Evolutionary conservation across 148 eudicot species (phyloP), one percentile per base, ranked within the genome.

Genomic region (Rhododendron ovatum): DNA sequence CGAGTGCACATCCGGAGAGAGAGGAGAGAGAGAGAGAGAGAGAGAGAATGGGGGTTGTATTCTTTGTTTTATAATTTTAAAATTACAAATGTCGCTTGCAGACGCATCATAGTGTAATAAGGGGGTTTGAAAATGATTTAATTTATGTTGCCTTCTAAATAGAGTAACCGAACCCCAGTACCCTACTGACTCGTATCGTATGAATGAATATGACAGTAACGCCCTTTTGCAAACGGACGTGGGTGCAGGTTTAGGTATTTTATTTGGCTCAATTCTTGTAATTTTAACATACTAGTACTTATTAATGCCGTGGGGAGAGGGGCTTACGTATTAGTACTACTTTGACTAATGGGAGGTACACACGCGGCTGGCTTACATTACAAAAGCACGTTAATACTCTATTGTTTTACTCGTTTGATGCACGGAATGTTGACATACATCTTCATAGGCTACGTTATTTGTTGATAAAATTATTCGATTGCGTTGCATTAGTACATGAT

Each of bases 61-160:
- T 14, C 45, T 8, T 8, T n/a, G 17, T 57, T 45, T 57, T 45
- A 7, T 48, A 7, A 41, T 7, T 85, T 77, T 47, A 61, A 78
- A 85, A 78, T 20, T 85, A 85, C 83, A 85, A 78, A 85, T 78
- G 87, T 85, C 87, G 87, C 87, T 78, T 85, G 87, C 13, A 35
- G 18, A 59, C 39, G 73, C 75, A 41, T 24, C 75, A 85, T n/a
- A 57, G 51, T 74, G 80, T 33, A 74, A 30, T 73, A n/a, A 1
- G 18, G 30, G 80, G 67, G 80, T 45, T 84, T 48, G 59, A n/a
- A 73, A 24, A 3, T 50, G 35, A 26, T n/a, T 67, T 67, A 10
- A 2, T 67, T 67, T 67, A 67, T 26, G 28, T 67, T 67, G 33
- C 35, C 74, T 67, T 67, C 74, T 26, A 71, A 71, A 71, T 15